Conservation (phyloP, 345 rosid genomes). For the Streptanthus diversifolius region DNA sequence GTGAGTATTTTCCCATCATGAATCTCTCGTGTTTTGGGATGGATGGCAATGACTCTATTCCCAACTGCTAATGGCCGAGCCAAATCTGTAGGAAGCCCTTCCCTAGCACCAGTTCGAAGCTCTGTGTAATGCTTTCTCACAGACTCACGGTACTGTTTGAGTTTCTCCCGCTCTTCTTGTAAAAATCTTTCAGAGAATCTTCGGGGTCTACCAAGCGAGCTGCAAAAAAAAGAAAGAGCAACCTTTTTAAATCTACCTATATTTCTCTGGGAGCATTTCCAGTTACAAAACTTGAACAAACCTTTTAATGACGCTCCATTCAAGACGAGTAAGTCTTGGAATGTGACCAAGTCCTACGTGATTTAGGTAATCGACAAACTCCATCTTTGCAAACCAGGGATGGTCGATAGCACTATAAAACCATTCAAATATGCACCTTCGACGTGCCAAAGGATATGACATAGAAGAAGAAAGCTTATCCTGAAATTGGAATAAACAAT, state of each 20-base stretch:
- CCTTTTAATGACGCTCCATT: constrained; percentile 99
- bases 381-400: constrained; percentile 97
- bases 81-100: constrained; percentile 92
- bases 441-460: constrained; percentile 59
- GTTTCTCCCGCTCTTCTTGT: constrained; percentile 80
- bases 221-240: constrained; percentile 35
- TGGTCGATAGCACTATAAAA: constrained; percentile 94
- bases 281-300: constrained; percentile 23
- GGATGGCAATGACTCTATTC: constrained; percentile 78
- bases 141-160: constrained; percentile 80
- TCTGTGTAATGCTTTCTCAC: constrained; percentile 81
- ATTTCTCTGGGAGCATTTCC: constrained; percentile 4
- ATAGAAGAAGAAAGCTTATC: constrained; percentile 64
- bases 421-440: constrained; percentile 93
- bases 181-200: constrained; percentile 86
- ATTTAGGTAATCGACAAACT: constrained; percentile 86
- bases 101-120: constrained; percentile 71
- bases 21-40: constrained; percentile 84
- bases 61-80: constrained; percentile 88
- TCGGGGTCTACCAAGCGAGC: constrained; percentile 97
- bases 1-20: constrained; percentile 89
- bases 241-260: background rate
- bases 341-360: constrained; percentile 95
- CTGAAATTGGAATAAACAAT: constrained; percentile 44
- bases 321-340: constrained; percentile 90